Conservation (phyloP, 1,284 basidiomycete genomes). For the Puccinia coronata region DNA sequence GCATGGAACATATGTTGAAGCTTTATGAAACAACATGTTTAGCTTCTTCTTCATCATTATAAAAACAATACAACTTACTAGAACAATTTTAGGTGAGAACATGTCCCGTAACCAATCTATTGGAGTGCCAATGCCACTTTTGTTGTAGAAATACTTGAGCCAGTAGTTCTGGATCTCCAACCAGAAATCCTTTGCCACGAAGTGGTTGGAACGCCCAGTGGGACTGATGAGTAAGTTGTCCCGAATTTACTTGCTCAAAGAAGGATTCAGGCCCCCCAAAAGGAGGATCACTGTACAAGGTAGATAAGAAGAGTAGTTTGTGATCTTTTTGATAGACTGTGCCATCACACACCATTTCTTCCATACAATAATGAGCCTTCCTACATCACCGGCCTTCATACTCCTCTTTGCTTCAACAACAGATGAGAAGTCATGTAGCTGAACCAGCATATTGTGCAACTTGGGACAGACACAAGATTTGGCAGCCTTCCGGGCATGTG, state of each 20-base stretch:
- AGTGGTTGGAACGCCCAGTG: conserved; percentile 8
- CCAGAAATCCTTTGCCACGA: conserved; percentile 25
- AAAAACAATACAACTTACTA: neutral
- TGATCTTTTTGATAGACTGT: conserved; percentile 20
- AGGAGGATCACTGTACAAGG: conserved; percentile 14
- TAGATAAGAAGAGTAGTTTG: conserved; percentile 21
- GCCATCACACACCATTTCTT: conserved; percentile 34
- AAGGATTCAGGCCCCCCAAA: neutral
- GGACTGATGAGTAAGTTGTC: conserved; percentile 16
- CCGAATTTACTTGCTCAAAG: conserved; percentile 4
- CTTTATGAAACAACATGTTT: neutral
- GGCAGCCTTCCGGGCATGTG: neutral
- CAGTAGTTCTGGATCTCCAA: conserved; percentile 33
- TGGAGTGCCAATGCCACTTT: conserved; percentile 17
- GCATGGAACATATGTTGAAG: conserved; percentile 1
- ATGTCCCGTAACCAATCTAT: neutral
- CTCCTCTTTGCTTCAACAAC: conserved; percentile 22
- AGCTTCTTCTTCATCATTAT: too few relatives aligned
- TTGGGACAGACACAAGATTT: neutral
- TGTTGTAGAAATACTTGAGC: conserved; percentile 30
- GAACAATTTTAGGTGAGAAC: neutral
- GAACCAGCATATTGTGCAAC: conserved; percentile 10
- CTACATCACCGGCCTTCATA: conserved; percentile 31
- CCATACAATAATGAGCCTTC: conserved; percentile 26
- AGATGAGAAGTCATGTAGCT: conserved; percentile 18